Base-by-base conservation (phyloP, 306 rosid genomes). In the Malus asiatica region DNA sequence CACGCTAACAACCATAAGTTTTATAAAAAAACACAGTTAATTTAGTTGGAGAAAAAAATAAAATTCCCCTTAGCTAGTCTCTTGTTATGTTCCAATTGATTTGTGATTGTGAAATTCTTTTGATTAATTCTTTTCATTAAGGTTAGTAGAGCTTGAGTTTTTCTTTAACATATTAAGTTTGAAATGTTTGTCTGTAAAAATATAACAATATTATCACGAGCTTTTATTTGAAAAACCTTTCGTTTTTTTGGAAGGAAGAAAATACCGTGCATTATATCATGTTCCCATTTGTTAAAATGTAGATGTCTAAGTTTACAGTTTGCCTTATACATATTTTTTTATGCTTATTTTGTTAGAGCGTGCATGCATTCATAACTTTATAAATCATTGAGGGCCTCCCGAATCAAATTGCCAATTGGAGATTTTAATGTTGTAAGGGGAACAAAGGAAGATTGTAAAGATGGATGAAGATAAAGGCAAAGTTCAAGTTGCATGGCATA, bases 401-500 rank as follows among this genome's bases (percentile, higher is more conserved):
- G 6, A 1, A 48, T 48, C 55, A 16, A 48, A 48, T 2, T 48
- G 1, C 55, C 55, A 48, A 48, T 48, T 40, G 23, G 44, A 22
- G 55, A 57, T 58, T 14, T 35, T 58, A 35, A 35, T 38, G 55
- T 11, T 22, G 64, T 38, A 65, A 38, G 15, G 35, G 66, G 76
- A 58, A 14, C 57, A 25, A 59, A 15, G 63, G 29, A 25, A 38
- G 27, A 32, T 64, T 61, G 44, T 55, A 33, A 73, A 73, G 68
- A 42, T 58, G 63, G 18, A 27, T 2, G 69, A 73, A 14, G 77
- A 61, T 44, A 44, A 73, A 20, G 76, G 58, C 22, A 52, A 57
- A 59, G 45, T 59, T 32, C 44, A 82, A 87, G 80, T 87, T 77
- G 86, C 81, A 58, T 58, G 55, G 22, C 0, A 60, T 11, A 25